Percentiles rank a stretch among this genome's conserved stretches.
Evolutionary conservation across 345 rosid species (phyloP).

Genomic region (Ceriops tagal): DNA sequence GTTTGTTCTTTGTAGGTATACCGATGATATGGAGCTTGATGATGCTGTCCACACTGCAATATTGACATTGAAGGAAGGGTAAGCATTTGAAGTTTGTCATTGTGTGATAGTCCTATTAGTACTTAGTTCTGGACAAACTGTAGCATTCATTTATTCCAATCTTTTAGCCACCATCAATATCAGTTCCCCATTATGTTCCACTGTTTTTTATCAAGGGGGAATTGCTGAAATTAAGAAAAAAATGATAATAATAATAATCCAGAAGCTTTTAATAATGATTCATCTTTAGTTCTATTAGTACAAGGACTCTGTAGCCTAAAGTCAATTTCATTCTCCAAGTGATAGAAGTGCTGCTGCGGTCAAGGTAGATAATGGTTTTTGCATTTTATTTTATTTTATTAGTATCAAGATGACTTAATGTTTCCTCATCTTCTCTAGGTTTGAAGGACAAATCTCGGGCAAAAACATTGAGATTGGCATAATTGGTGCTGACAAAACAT

Average conservation of each 20-base stretch:
- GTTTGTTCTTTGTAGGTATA: slow-evolving; percentile 41
- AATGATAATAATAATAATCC: too few species aligned
- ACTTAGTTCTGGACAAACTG: neutral
- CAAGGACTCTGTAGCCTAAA: too few species aligned
- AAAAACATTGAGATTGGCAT: slow-evolving; percentile 89
- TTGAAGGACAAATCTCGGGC: slow-evolving; percentile 71
- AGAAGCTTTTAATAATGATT: too few species aligned
- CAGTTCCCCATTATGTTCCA: too few species aligned
- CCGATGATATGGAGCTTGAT: slow-evolving; percentile 98
- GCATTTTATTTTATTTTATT: neutral
- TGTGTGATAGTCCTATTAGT: neutral
- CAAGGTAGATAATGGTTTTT: neutral
- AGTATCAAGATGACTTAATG: neutral
- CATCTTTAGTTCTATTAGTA: too few species aligned
- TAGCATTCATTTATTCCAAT: neutral
- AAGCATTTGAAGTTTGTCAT: slow-evolving; percentile 16
- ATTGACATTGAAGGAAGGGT: slow-evolving; percentile 94
- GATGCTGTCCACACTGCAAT: slow-evolving; percentile 99
- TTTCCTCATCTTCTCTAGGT: slow-evolving; percentile 41
- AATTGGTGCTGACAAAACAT: slow-evolving; percentile 68
- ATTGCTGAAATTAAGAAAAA: too few species aligned
- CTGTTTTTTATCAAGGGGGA: too few species aligned
- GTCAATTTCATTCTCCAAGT: too few species aligned
- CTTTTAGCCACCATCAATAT: too few species aligned
- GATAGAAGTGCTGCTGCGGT: neutral